A percentile compares a stretch with the other conserved stretches of the same genome.
Evolutionary conservation across 1,284 basidiomycete species (phyloP).

Genomic region (Trichosporon sp.): DNA sequence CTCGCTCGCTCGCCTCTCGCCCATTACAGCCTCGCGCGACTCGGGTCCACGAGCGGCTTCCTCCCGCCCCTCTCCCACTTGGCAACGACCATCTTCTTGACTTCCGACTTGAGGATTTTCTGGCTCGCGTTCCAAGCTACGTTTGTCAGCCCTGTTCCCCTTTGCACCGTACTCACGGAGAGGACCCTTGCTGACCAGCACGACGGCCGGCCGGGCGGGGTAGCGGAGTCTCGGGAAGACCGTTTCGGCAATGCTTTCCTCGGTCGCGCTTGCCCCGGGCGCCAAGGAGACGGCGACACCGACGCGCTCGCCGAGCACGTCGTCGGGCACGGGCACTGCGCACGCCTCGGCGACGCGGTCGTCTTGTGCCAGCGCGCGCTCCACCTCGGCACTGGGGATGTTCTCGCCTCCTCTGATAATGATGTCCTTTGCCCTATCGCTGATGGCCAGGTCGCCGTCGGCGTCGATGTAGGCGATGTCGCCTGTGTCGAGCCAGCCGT

Average conservation of each 20-base stretch:
- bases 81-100: slow-evolving; percentile 30
- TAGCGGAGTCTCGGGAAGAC: slow-evolving; percentile 28
- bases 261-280: slow-evolving; percentile 22
- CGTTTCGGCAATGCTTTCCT: slow-evolving; percentile 21
- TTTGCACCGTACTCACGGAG: slow-evolving; percentile 26
- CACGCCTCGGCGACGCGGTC: slow-evolving; percentile 43
- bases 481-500: slow-evolving; percentile 52
- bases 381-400: slow-evolving; percentile 46
- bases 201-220: slow-evolving; percentile 28
- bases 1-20: too few species aligned
- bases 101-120: slow-evolving; percentile 30
- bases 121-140: slow-evolving; percentile 31
- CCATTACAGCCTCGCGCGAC: slow-evolving; percentile 18
- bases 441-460: slow-evolving; percentile 48
- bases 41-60: slow-evolving; percentile 28
- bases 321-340: slow-evolving; percentile 47
- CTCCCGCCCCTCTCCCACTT: slow-evolving; percentile 29
- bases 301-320: slow-evolving; percentile 48
- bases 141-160: neutral
- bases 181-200: slow-evolving; percentile 22
- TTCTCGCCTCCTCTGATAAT: slow-evolving; percentile 56
- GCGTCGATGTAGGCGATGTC: slow-evolving; percentile 48
- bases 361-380: slow-evolving; percentile 48
- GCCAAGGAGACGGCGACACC: slow-evolving; percentile 44
- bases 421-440: slow-evolving; percentile 47